These are phyloP conservation scores for Porcisia hertigi DNA, from an alignment of 208 protist genomes.

Conservation along the genomic window DNA sequence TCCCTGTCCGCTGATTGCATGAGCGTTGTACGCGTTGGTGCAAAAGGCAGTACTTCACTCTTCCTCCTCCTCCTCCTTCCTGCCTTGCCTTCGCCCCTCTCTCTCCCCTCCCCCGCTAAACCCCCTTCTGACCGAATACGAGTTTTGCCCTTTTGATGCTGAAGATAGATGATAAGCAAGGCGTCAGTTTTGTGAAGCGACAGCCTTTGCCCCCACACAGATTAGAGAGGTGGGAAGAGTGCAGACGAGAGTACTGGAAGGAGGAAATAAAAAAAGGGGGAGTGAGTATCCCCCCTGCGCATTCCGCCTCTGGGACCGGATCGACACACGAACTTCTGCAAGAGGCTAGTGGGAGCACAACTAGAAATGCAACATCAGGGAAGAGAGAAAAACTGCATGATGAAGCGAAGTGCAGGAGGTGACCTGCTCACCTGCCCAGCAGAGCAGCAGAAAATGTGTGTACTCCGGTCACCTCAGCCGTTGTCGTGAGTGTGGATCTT, in stretches of 20 bases:
- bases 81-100: too few relatives aligned
- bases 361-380: not conserved
- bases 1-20: not conserved
- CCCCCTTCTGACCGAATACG: too few relatives aligned
- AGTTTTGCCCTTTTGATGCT: not conserved
- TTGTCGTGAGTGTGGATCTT: not conserved
- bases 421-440: not conserved
- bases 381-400: not conserved
- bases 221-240: not conserved
- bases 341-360: not conserved
- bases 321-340: not conserved
- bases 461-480: not conserved
- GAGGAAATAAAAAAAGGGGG: not conserved
- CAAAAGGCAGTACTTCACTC: not conserved
- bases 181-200: not conserved
- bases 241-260: not conserved
- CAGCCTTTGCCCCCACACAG: not conserved
- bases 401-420: not conserved
- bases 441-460: not conserved
- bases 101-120: too few relatives aligned
- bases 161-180: not conserved
- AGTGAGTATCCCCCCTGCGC: not conserved
- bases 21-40: not conserved
- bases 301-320: not conserved
- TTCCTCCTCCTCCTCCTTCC: too few relatives aligned